Evolutionary conservation across 1,284 basidiomycete genomes (phyloP), one percentile per base, ranked within the genome.

Genomic region (Pterulicium gracile): DNA sequence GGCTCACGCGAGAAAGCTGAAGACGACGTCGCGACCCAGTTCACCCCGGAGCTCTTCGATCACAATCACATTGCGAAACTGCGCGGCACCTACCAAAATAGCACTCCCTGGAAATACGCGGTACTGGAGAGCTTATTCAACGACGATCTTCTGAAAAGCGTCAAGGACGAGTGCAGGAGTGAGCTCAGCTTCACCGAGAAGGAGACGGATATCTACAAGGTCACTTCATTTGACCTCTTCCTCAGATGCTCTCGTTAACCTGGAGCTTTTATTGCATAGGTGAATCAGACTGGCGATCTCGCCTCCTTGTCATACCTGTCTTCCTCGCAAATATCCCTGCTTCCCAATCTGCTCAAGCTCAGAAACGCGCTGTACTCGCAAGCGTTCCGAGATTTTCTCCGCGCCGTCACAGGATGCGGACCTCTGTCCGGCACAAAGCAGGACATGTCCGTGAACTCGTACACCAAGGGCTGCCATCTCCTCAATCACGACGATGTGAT

Each of bases 131-230:
- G 82, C 51, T 73, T 98, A 20, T 87, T 98, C 65, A 79, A 85
- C 57, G 86, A 95, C 55, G 82, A 86, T 17, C 72, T 96, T 22
- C 73, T 95, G 47, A 69, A 68, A 51, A 71, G 73, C 23, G 88
- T 89, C 46, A 86, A 87, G 62, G 78, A 88, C 54, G 88, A 91
- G 60, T 83, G 93, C 55, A 69, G 92, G 53, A 70, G 74, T 39
- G 82, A 96, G 55, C 80, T 98, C 58, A 88, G 79, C 56, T 98
- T 97, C 64, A 84, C 91, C 4, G 87, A 93, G 65, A 98, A 97
- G 69, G 91, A 98, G 72, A 98, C 95, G 3, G 95, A 98, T 60
- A 98, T 98, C 55, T 98, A 98, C 79, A 95, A 93, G 78, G 91
- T 87, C 51, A 48, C 70, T 51, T 41, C 24, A 23, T 42, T 21